Percentiles rank a stretch among this genome's conserved stretches.
phyloP scores from a whole-genome alignment of 1,284 basidiomycete species.

The Tilletia indica region DNA sequence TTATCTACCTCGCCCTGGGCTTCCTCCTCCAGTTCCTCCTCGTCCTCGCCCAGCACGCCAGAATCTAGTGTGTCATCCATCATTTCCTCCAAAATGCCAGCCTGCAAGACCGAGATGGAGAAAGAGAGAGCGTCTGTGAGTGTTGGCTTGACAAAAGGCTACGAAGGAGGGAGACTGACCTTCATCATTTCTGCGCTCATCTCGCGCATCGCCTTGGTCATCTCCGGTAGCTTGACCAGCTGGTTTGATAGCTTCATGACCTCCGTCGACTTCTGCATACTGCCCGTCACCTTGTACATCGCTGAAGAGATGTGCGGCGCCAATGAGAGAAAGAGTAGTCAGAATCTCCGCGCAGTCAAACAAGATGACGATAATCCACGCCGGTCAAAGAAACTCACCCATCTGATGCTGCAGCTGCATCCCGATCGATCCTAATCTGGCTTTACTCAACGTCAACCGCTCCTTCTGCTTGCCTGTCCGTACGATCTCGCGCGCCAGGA shows the following conservation, averaged over 20 bases:
- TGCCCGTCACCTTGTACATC: conserved; percentile 94
- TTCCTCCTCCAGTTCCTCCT: conserved; percentile 92
- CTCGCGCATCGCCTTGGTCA: conserved; percentile 87
- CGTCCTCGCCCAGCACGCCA: conserved; percentile 63
- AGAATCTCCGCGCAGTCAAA: background rate
- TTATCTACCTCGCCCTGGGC: conserved; percentile 97
- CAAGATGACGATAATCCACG: background rate
- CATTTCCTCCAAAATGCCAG: conserved; percentile 59
- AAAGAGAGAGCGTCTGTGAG: background rate
- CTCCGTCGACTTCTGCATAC: conserved; percentile 93
- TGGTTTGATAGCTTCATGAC: conserved; percentile 98
- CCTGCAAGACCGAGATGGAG: conserved; percentile 29
- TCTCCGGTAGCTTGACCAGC: conserved; percentile 85
- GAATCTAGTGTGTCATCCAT: conserved; percentile 58
- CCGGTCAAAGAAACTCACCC: conserved; percentile 63
- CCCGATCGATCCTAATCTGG: conserved; percentile 83
- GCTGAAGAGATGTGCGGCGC: conserved; percentile 62
- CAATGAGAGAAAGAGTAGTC: background rate
- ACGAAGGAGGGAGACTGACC: conserved; percentile 35
- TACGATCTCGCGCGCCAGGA: conserved; percentile 91
- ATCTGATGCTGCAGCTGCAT: conserved; percentile 90
- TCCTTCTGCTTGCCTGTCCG: conserved; percentile 92
- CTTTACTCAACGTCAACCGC: conserved; percentile 85
- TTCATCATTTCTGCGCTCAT: conserved; percentile 99
- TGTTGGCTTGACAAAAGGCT: background rate